A percentile compares a stretch with the other conserved stretches of the same genome.
Evolutionary conservation across 2,329 filamentous ascomycete species (phyloP).

Genomic region (Aspergillus carbonarius): DNA sequence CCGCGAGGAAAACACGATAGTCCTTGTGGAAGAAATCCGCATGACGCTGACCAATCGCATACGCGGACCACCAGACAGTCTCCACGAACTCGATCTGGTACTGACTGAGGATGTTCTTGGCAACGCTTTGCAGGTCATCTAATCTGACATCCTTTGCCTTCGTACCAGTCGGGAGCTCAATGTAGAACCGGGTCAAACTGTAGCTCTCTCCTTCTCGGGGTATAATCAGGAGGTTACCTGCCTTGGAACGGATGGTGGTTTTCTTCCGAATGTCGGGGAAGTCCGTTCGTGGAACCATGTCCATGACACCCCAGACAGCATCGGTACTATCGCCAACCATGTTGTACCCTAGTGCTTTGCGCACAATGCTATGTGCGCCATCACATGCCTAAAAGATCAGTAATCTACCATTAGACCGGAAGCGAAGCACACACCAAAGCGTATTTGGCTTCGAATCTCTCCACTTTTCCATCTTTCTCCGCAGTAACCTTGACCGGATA

Average conservation of each 20-base stretch:
- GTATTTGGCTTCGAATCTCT: slow-evolving; percentile 51
- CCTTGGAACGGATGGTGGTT: slow-evolving; percentile 47
- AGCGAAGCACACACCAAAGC: slow-evolving; percentile 45
- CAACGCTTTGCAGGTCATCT: slow-evolving; percentile 54
- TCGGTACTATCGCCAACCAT: slow-evolving; percentile 62
- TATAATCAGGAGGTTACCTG: slow-evolving; percentile 52
- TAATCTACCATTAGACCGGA: neutral
- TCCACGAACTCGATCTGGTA: slow-evolving; percentile 56
- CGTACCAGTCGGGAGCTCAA: slow-evolving; percentile 55
- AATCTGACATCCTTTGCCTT: slow-evolving; percentile 54
- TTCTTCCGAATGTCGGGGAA: slow-evolving; percentile 56
- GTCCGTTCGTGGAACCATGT: slow-evolving; percentile 50
- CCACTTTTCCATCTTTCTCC: slow-evolving; percentile 41
- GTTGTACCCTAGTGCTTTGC: slow-evolving; percentile 42
- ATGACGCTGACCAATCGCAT: slow-evolving; percentile 69
- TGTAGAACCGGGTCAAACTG: slow-evolving; percentile 62
- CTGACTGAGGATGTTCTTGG: slow-evolving; percentile 54
- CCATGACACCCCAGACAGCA: slow-evolving; percentile 59
- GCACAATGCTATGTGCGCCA: slow-evolving; percentile 46
- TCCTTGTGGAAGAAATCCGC: slow-evolving; percentile 67
- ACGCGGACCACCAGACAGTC: slow-evolving; percentile 69
- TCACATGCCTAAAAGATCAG: slow-evolving; percentile 45
- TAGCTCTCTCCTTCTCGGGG: slow-evolving; percentile 55
- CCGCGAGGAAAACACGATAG: slow-evolving; percentile 66
- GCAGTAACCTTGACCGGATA: slow-evolving; percentile 49